Conservation (phyloP, 345 rosid genomes). For the Populus ilicifolia region DNA sequence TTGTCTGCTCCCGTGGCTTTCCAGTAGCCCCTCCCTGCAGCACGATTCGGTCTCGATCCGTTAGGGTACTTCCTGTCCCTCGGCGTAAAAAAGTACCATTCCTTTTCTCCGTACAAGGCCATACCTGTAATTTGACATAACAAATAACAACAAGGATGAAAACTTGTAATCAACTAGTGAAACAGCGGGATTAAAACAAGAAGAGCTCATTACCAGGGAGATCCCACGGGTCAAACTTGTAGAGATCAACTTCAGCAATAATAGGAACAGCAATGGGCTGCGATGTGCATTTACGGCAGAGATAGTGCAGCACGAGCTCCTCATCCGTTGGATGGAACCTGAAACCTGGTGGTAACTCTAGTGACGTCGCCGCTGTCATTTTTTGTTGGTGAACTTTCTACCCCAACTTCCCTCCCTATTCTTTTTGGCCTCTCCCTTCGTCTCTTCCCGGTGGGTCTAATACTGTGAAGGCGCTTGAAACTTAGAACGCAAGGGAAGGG, state of each 20-base stretch:
- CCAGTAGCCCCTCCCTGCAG: conserved; percentile 92
- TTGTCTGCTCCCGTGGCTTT: conserved; percentile 99
- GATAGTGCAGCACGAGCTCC: conserved; percentile 87
- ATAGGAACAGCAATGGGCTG: conserved; percentile 70
- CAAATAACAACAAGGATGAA: background rate
- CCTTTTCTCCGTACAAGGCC: conserved; percentile 88
- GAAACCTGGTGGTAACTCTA: conserved; percentile 86
- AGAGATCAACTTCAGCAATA: conserved; percentile 78
- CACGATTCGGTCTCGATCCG: conserved; percentile 90
- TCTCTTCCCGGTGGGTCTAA: background rate
- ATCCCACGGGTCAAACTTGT: conserved; percentile 80
- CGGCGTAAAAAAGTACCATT: conserved; percentile 94
- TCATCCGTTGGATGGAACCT: conserved; percentile 96
- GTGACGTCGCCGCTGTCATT: conserved; percentile 30
- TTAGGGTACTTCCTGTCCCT: conserved; percentile 89
- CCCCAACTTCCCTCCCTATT: background rate
- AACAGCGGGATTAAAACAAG: background rate
- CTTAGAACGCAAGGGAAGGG: conserved; percentile 37
- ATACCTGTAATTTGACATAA: conserved; percentile 31
- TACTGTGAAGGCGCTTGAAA: conserved; percentile 55
- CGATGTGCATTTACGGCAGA: conserved; percentile 76
- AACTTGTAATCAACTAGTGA: background rate
- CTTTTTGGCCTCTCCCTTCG: background rate
- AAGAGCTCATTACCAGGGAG: conserved; percentile 58
- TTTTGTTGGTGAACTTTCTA: conserved; percentile 10